These are phyloP conservation scores for Penicillium steckii DNA, from an alignment of 495 filamentous ascomycete genomes.

Conservation along the genomic window DNA sequence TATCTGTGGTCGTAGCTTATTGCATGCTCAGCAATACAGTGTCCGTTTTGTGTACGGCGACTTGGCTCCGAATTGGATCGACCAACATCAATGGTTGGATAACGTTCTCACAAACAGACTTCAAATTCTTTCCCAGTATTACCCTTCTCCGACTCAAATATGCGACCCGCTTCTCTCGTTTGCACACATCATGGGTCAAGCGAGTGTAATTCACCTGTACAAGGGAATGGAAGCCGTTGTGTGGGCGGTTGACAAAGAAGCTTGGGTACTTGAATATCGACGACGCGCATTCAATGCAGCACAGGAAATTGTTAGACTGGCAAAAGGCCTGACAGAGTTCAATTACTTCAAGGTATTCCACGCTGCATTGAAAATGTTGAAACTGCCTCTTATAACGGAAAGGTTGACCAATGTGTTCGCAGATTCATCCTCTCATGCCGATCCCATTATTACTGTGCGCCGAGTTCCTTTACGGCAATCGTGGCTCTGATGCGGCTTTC, in stretches of 20 bases:
- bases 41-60: neutral
- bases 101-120: neutral
- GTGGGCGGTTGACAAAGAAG: neutral
- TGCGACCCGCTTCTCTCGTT: no score
- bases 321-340: slow-evolving; percentile 1
- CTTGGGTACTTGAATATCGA: slow-evolving; percentile 1
- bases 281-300: neutral
- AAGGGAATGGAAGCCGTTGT: neutral
- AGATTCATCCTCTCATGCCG: neutral
- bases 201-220: neutral
- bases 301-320: neutral
- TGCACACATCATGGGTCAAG: neutral
- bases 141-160: no score
- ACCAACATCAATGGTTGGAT: neutral
- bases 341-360: slow-evolving; percentile 1
- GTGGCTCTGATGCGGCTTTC: neutral
- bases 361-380: neutral
- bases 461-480: slow-evolving; percentile 1
- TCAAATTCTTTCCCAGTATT: neutral
- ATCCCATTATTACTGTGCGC: neutral
- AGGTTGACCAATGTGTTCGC: neutral
- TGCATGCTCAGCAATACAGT: neutral
- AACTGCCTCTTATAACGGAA: neutral
- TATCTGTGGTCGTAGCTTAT: neutral
- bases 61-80: neutral